Conservation (phyloP, 345 rosid species). For the Sisymbrium irio region DNA sequence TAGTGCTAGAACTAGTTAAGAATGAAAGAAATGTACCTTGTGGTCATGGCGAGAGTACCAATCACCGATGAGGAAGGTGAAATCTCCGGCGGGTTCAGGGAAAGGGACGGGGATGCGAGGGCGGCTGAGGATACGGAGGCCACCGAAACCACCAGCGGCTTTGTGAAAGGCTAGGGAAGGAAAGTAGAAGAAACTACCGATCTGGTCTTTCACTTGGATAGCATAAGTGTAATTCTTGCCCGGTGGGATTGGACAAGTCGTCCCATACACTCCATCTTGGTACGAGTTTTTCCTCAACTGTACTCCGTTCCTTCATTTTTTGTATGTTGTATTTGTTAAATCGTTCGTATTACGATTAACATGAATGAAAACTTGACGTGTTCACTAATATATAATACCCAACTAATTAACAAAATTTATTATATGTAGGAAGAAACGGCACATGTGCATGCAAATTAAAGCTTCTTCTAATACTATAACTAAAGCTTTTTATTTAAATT, state of each 20-base stretch:
- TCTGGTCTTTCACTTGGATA: slow-evolving; percentile 86
- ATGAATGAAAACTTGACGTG: slow-evolving; percentile 28
- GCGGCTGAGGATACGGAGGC: slow-evolving; percentile 72
- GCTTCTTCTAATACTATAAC: neutral
- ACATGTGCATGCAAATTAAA: slow-evolving; percentile 20
- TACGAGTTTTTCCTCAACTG: slow-evolving; percentile 88
- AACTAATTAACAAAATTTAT: slow-evolving; percentile 9
- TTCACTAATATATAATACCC: neutral
- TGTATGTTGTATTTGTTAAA: neutral
- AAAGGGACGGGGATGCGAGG: slow-evolving; percentile 89
- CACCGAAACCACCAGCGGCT: slow-evolving; percentile 92
- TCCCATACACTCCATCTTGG: slow-evolving; percentile 85
- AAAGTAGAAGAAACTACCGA: slow-evolving; percentile 86
- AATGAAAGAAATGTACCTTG: slow-evolving; percentile 41
- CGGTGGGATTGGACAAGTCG: slow-evolving; percentile 98
- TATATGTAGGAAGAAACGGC: slow-evolving; percentile 5
- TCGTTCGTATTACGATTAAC: neutral
- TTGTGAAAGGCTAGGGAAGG: slow-evolving; percentile 94
- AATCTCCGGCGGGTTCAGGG: slow-evolving; percentile 72
- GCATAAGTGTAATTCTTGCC: slow-evolving; percentile 82
- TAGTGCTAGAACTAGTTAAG: neutral
- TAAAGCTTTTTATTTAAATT: neutral
- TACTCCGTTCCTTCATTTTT: slow-evolving; percentile 68
- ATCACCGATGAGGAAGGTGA: slow-evolving; percentile 77
- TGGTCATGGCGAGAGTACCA: slow-evolving; percentile 65